phyloP scores from a whole-genome alignment of 1,284 basidiomycete genomes.

The Ceratobasidium sp. region DNA sequence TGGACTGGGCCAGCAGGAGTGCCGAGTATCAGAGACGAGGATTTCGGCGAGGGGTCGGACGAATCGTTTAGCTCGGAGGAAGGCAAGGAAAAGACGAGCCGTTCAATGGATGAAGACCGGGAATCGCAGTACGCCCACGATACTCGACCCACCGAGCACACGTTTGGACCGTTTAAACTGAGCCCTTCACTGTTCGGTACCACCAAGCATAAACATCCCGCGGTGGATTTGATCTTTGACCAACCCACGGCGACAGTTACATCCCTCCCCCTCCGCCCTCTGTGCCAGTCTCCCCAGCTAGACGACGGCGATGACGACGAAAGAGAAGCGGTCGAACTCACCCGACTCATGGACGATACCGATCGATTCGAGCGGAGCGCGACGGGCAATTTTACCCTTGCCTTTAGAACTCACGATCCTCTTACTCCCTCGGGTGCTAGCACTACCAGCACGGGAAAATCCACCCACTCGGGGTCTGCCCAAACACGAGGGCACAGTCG shows the following conservation, averaged over 20 bases:
- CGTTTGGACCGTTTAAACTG: constrained; percentile 23
- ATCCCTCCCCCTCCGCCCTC: neutral
- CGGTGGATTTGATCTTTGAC: neutral
- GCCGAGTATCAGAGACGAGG: neutral
- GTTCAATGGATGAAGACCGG: neutral
- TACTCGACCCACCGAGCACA: neutral
- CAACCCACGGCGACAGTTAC: neutral
- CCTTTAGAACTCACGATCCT: neutral
- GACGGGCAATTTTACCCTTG: constrained; percentile 28
- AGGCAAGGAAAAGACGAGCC: neutral
- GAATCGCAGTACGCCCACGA: neutral
- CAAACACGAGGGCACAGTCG: constrained; percentile 1
- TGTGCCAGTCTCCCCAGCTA: constrained; percentile 6
- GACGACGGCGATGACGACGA: constrained; percentile 18
- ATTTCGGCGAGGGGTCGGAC: neutral
- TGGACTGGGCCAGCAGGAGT: constrained; percentile 38
- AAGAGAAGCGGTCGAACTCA: neutral
- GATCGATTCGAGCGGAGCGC: constrained; percentile 8
- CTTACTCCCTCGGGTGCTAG: neutral
- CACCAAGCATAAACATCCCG: constrained; percentile 10
- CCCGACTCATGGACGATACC: neutral
- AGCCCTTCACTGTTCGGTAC: neutral
- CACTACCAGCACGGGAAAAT: neutral
- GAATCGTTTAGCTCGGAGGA: neutral
- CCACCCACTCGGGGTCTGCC: neutral